Percentiles rank a stretch among this genome's conserved stretches.
phyloP scores from a whole-genome alignment of 139 green algal species.

The Tetraselmis chui region DNA sequence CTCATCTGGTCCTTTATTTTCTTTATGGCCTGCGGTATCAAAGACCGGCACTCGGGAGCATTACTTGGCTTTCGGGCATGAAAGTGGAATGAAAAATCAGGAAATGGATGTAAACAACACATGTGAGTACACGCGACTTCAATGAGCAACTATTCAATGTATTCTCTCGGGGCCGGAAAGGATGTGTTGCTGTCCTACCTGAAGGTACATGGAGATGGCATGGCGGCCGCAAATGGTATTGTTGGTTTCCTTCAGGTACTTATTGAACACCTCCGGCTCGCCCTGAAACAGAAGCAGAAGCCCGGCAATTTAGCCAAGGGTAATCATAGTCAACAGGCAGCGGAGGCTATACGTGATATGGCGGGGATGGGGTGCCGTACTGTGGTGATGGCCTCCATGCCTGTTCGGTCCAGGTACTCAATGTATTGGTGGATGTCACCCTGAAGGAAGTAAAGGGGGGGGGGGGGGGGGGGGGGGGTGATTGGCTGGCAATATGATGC shows the following conservation, averaged over 20 bases:
- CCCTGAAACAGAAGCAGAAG: conserved; percentile 25
- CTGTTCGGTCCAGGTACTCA: conserved; percentile 71
- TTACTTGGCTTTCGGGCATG: not conserved
- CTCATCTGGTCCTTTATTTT: conserved; percentile 41
- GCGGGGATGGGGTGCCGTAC: conserved; percentile 13
- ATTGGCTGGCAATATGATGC: not conserved
- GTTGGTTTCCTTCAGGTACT: conserved; percentile 50
- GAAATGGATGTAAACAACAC: not conserved
- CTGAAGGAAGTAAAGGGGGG: conserved; percentile 18
- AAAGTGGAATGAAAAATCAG: not conserved
- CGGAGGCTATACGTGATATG: not conserved
- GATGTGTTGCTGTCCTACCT: conserved; percentile 58
- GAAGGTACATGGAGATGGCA: conserved; percentile 84
- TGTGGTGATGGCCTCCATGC: conserved; percentile 81
- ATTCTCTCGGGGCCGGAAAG: not conserved
- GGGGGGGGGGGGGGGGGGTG: not conserved
- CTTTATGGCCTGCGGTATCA: conserved; percentile 7
- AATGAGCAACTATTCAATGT: not conserved
- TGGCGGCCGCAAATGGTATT: conserved; percentile 97
- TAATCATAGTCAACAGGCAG: not conserved
- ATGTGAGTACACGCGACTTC: not conserved
- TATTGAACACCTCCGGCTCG: conserved; percentile 50
- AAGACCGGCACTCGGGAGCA: too few relatives aligned
- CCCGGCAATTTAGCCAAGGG: not conserved
- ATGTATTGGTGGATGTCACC: conserved; percentile 82